phyloP scores from a whole-genome alignment of 306 rosid species.

The Sindora glabra region DNA sequence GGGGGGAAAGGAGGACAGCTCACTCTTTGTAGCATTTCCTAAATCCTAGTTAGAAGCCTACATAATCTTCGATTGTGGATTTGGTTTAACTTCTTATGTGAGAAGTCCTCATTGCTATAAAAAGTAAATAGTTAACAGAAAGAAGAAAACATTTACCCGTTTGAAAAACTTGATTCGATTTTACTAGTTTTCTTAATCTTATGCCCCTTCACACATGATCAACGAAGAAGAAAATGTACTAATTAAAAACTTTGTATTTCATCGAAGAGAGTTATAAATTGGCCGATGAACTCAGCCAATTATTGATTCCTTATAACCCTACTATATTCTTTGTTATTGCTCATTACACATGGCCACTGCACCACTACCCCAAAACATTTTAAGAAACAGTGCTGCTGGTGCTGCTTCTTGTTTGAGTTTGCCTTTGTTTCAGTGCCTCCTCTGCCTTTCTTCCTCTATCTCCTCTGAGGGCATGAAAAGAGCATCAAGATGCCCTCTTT shows the following conservation, averaged over 20 bases:
- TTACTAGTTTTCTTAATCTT: not conserved
- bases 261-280: slow-evolving; percentile 26
- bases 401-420: slow-evolving; percentile 32
- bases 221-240: too few relatives aligned
- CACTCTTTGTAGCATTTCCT: not conserved
- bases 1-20: too few relatives aligned
- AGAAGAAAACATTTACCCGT: too few relatives aligned
- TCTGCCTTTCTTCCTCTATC: not conserved
- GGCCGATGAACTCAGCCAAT: slow-evolving; percentile 23
- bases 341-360: slow-evolving; percentile 29
- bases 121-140: too few relatives aligned
- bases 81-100: not conserved
- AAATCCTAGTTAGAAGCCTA: not conserved
- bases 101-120: not conserved
- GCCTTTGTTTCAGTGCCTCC: slow-evolving; percentile 16
- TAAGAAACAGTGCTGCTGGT: too few relatives aligned
- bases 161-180: slow-evolving; percentile 17
- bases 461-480: too few relatives aligned
- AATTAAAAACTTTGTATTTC: too few relatives aligned
- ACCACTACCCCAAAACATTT: slow-evolving; percentile 14
- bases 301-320: slow-evolving; percentile 28
- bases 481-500: too few relatives aligned
- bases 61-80: not conserved
- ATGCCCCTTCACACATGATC: slow-evolving; percentile 1
- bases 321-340: slow-evolving; percentile 23